Base-by-base conservation (phyloP, 2,329 filamentous ascomycete species). In the Fusarium musae region DNA sequence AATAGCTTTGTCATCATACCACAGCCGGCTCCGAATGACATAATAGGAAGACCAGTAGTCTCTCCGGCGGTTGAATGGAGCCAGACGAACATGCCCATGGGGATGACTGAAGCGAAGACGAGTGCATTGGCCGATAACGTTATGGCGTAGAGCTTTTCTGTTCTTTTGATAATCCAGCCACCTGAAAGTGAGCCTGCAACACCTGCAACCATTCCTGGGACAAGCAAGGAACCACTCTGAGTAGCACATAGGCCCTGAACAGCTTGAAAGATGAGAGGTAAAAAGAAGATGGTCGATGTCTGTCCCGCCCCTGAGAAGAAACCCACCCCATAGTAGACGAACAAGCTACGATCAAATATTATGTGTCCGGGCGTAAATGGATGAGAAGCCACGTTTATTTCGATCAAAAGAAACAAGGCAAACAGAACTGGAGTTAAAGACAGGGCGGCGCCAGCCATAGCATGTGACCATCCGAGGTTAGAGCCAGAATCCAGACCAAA, bases 211-310 rank as follows among this genome's bases (percentile, higher is more conserved):
- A 93, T 92, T 60, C 86, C 86, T 0, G 93, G 93, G 37, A 96
- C 83, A 23, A 96, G 86, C 39, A 90, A 84, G 2, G 92, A 67
- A 2, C 93, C 93, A 8, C 92, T 89, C 60, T 85, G 80, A 0
- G 91, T 90, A 2, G 93, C 91, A 8, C 87, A 87, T 30, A 90
- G 83, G 9, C 89, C 89, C 56, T 92, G 85, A 2, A 92, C 91
- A 9, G 91, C 93, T 81, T 96, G 93, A 82, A 93, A 93, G 81
- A 92, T 94, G 5, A 96, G 84, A 3, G 93, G 92, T n/a, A 93
- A 83, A 82, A 93, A 93, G 84, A 94, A 96, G 8, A 93, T 73
- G 2, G 87, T 82, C 0, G 88, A 87, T 77, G 85, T 82, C 68
- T 86, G 83, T 19, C 88, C 90, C 2, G 86, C 89, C 59, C 92